phyloP scores from a whole-genome alignment of 805 yeast genomes.

The Diddensiella santjacobensis region DNA sequence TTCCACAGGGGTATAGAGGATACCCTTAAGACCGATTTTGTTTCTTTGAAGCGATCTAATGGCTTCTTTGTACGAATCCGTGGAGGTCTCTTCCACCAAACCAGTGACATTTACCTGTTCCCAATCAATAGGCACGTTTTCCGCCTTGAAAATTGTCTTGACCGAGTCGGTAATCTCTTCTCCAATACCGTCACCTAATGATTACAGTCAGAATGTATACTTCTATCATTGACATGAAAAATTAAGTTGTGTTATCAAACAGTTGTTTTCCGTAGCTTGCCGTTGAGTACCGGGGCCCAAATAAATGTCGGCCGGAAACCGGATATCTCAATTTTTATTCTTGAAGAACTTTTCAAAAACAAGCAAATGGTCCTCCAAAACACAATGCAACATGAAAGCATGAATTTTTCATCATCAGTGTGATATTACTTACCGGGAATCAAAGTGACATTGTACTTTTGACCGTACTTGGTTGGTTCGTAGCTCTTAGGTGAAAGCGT shows the following conservation, averaged over 20 bases:
- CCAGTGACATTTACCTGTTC: conserved; percentile 67
- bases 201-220: too few species aligned
- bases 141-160: conserved; percentile 79
- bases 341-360: neutral
- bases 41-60: conserved; percentile 90
- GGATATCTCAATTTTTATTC: neutral
- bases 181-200: conserved; percentile 95
- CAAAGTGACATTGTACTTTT: conserved; percentile 87
- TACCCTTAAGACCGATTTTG: conserved; percentile 95
- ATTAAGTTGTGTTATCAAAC: too few species aligned
- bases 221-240: too few species aligned
- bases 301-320: conserved; percentile 3
- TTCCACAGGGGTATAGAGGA: conserved; percentile 84
- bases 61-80: conserved; percentile 71
- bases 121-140: conserved; percentile 90
- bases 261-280: too few species aligned
- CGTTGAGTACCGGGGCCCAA: too few species aligned
- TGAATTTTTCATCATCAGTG: too few species aligned
- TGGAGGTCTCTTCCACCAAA: conserved; percentile 35
- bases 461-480: conserved; percentile 79
- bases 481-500: conserved; percentile 3
- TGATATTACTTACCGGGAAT: conserved; percentile 52
- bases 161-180: conserved; percentile 93
- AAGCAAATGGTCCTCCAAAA: neutral
- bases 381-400: too few species aligned